Conservation (phyloP, 2,329 filamentous ascomycete genomes). For the Trichophyton schoenleinii region DNA sequence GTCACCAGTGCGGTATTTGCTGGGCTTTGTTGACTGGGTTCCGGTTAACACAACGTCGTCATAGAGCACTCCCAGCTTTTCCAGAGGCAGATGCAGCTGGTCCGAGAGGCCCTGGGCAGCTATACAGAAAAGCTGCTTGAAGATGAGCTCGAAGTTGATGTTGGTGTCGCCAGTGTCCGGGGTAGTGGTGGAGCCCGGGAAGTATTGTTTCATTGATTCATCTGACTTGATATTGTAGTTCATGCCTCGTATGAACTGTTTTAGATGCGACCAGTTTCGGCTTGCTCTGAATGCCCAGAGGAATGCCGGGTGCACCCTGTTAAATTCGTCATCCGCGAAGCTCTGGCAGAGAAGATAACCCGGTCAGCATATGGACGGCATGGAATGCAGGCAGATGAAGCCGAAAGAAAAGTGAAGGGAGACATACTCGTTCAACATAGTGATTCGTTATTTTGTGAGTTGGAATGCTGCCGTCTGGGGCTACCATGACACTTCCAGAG, state of each 20-base stretch:
- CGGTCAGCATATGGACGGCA: neutral
- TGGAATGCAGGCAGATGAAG: neutral
- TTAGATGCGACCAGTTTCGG: conserved; percentile 60
- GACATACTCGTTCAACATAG: conserved; percentile 51
- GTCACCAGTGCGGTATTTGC: conserved; percentile 20
- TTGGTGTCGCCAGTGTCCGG: conserved; percentile 38
- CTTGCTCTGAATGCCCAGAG: conserved; percentile 79
- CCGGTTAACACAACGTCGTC: conserved; percentile 63
- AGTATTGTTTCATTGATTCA: conserved; percentile 38
- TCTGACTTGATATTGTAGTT: conserved; percentile 50
- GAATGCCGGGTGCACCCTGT: conserved; percentile 64
- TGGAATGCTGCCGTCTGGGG: conserved; percentile 32
- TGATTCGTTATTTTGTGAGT: conserved; percentile 62
- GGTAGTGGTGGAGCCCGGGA: conserved; percentile 32
- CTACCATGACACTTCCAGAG: conserved; percentile 35
- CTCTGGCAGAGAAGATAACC: conserved; percentile 18
- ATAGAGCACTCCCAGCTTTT: conserved; percentile 56
- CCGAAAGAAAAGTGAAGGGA: neutral
- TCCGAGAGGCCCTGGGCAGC: conserved; percentile 63
- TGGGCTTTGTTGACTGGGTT: conserved; percentile 20
- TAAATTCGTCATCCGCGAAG: conserved; percentile 61
- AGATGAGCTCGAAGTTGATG: conserved; percentile 60
- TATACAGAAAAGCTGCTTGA: conserved; percentile 72
- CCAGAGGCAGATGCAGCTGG: conserved; percentile 50
- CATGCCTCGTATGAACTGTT: conserved; percentile 59